Percentiles rank a stretch among this genome's conserved stretches.
These are phyloP conservation scores for Gorgonomyces haynaldii DNA, from an alignment of 192 early-diverging fungal genomes.

Conservation along the genomic window DNA sequence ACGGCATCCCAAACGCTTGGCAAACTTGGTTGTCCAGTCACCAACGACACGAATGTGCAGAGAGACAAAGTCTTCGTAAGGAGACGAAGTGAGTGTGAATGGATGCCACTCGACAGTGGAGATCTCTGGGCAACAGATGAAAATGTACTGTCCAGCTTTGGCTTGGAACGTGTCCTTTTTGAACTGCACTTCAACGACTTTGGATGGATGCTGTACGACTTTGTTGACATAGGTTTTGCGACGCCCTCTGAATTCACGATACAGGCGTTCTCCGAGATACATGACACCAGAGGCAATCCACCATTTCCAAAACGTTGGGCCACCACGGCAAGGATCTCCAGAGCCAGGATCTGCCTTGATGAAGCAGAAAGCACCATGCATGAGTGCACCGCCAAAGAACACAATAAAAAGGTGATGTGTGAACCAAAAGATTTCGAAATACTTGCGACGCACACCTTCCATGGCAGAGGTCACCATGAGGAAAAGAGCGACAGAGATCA, in stretches of 20 bases:
- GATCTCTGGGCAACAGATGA: slow-evolving; percentile 62
- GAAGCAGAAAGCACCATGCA: slow-evolving; percentile 78
- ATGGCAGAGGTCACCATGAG: slow-evolving; percentile 66
- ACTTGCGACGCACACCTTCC: slow-evolving; percentile 46
- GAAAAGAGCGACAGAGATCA: slow-evolving; percentile 60
- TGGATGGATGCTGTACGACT: slow-evolving; percentile 71
- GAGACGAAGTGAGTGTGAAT: slow-evolving; percentile 72
- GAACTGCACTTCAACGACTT: slow-evolving; percentile 72
- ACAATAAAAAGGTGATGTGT: slow-evolving; percentile 76
- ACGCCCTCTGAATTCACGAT: slow-evolving; percentile 59
- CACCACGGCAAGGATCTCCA: slow-evolving; percentile 48
- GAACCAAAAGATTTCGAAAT: slow-evolving; percentile 77
- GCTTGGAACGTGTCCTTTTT: slow-evolving; percentile 47
- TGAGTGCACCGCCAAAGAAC: slow-evolving; percentile 66
- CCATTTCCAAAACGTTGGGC: slow-evolving; percentile 73
- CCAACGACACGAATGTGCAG: slow-evolving; percentile 68
- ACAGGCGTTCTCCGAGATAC: slow-evolving; percentile 60
- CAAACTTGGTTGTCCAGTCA: slow-evolving; percentile 62
- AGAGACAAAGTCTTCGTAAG: slow-evolving; percentile 62
- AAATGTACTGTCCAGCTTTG: slow-evolving; percentile 71
- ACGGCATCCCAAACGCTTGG: slow-evolving; percentile 56
- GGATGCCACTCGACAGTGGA: slow-evolving; percentile 69
- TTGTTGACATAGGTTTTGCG: slow-evolving; percentile 59
- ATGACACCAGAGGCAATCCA: slow-evolving; percentile 53
- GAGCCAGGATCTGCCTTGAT: slow-evolving; percentile 46